Evolutionary conservation across 306 rosid genomes (phyloP), one percentile per base, ranked within the genome.

Genomic region (Comarum palustre): DNA sequence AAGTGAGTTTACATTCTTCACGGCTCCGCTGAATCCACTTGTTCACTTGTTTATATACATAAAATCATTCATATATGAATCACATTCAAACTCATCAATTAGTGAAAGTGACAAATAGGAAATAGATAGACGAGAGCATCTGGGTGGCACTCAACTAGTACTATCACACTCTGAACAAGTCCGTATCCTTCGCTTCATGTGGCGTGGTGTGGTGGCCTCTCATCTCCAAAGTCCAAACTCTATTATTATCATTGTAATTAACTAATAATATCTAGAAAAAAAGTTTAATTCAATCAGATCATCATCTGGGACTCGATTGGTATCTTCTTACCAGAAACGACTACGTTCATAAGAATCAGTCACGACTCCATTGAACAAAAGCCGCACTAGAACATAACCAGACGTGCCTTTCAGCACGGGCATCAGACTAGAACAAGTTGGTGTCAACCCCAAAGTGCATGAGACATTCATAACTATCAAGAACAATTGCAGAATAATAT

Each of bases 1-100:
- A 16, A 59, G 39, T 27, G 2, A 15, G 20, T n/a, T n/a, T n/a
- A n/a, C n/a, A 69, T 69, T 69, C 73, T 15, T 48, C 73, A 68
- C 60, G 73, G 46, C 73, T 48, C 45, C 29, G 60, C 24, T 50
- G n/a, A 11, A 48, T 69, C 73, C 61, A 48, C 73, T 69, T 47
- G 60, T 47, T 8, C 39, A 59, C 59, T 47, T 11, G 29, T 6
- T 46, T 27, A 67, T 16, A 3, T 67, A 8, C 22, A 3, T 16
- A 31, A 55, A 60, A 27, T 59, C 19, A 14, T 13, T 60, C 38
- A 60, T 60, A 25, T 24, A 66, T 66, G 47, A 66, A 25, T 45
- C 57, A 13, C 8, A 65, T 25, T 68, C 60, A 50, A 17, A 48
- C 14, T 32, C 73, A 48, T 68, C 60, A 19, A 47, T 68, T 59